Percentiles rank a stretch among this genome's conserved stretches.
Evolutionary conservation across 140 eudicot species (phyloP).

Genomic region (Ambrosia hybrid): DNA sequence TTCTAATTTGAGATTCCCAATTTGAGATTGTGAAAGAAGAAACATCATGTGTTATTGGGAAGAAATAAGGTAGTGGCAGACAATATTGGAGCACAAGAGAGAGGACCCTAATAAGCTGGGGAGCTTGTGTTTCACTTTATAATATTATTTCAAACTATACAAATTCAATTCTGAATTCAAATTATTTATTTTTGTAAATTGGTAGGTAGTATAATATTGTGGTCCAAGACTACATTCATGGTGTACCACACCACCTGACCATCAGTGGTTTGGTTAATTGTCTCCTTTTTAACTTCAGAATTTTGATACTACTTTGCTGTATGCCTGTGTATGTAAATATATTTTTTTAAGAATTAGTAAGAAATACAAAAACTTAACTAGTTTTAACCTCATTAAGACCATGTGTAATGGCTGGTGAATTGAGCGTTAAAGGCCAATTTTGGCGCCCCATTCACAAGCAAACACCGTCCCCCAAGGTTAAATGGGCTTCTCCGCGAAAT

Average conservation of each 20-base stretch:
- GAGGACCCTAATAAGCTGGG: background rate
- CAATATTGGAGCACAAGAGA: conserved; percentile 23
- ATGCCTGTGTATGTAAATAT: background rate
- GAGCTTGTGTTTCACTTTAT: background rate
- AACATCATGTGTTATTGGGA: background rate
- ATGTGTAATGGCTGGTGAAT: too few relatives aligned
- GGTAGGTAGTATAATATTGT: background rate
- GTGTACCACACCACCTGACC: conserved; percentile 6
- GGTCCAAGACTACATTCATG: conserved; percentile 5
- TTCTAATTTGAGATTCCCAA: too few relatives aligned
- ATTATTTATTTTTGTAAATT: background rate
- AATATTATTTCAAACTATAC: background rate
- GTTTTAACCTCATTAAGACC: background rate
- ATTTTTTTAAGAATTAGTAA: too few relatives aligned
- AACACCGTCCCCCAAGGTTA: too few relatives aligned
- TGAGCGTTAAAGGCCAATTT: too few relatives aligned
- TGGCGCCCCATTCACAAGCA: too few relatives aligned
- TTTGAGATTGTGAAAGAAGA: background rate
- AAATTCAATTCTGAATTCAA: background rate
- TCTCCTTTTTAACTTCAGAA: background rate
- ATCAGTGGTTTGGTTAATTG: background rate
- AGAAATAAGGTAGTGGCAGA: conserved; percentile 18
- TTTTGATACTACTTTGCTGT: too few relatives aligned
- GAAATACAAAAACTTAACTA: too few relatives aligned
- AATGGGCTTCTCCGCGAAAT: too few relatives aligned